Base-by-base conservation (phyloP, 768 basidiomycete species). In the Tylopilus felleus region DNA sequence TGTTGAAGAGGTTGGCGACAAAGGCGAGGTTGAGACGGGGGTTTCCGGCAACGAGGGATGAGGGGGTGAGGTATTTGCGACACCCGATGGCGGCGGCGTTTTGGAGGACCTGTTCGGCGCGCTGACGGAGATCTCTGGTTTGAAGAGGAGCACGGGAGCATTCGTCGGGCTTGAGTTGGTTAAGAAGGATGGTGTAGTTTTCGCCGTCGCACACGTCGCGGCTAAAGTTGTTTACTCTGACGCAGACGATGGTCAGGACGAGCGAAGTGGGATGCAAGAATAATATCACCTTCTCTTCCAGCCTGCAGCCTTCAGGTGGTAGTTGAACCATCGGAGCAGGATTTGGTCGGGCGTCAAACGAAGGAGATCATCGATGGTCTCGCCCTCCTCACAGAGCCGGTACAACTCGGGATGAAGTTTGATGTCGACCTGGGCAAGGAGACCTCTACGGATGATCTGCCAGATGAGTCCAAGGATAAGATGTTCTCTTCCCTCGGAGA, bases 1-100 rank as follows among this genome's bases (percentile, higher is more conserved):
- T 98, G 77, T 99, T 99, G 83, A 99, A 99, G 50, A 99, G 81
- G 73, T 98, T 96, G 38, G 97, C 97, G 55, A 98, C 96, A 69
- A 98, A 99, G 14, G 93, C 93, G 51, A 99, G 88, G 73, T 99
- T 99, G 42, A 99, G 82, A 61, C 95, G 93, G 10, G 94, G 95
- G 69, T 99, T 99, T 19, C 97, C 97, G 3, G 93, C 76, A 27
- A 98, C 81, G 54, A 99, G 84, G 8, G 97, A 90, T 2, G 90
- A 86, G 0, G 91, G 85, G 0, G 96, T 95, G 21, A 99, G 81
- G 76, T 95, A 99, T 68, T 97, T 96, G 62, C 96, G 80, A 75
- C 97, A 99, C 31, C 90, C 91, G 60, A 99, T 98, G 51, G 76
- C 78, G 51, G 87, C 96, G 13, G 97, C 97, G 65, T 97, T 97